Conservation (phyloP, 108 stramenopile genomes). For the Asterionellopsis glacialis region DNA sequence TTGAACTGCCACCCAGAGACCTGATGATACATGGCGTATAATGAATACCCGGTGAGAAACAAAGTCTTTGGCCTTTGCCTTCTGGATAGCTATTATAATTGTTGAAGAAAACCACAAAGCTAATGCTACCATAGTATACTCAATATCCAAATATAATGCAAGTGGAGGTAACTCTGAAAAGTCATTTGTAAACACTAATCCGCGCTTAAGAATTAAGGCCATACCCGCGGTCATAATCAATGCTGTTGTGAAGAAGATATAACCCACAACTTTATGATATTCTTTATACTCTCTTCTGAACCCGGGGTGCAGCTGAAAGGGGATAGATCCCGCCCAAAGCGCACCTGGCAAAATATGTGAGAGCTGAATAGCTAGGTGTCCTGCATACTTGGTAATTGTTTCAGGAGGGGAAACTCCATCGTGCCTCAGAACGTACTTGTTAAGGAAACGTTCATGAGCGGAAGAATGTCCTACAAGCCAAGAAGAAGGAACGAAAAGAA, state of each 20-base stretch:
- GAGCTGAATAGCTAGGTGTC: constrained; percentile 16
- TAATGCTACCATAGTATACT: background rate
- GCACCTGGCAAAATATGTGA: constrained; percentile 16
- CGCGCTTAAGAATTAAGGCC: constrained; percentile 5
- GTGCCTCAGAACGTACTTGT: background rate
- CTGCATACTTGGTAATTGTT: constrained; percentile 12
- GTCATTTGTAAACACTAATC: constrained; percentile 6
- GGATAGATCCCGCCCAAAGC: constrained; percentile 14
- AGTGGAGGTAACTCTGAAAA: constrained; percentile 1
- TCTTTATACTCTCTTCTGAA: constrained; percentile 9
- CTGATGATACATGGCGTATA: constrained; percentile 9
- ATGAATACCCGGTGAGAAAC: constrained; percentile 6
- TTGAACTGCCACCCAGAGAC: constrained; percentile 17
- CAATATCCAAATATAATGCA: background rate
- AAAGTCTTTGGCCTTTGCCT: constrained; percentile 8
- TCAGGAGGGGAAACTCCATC: background rate
- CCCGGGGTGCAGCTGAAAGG: constrained; percentile 19
- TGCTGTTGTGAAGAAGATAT: constrained; percentile 11
- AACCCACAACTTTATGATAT: constrained; percentile 9
- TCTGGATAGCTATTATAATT: background rate
- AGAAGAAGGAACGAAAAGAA: constrained; percentile 11
- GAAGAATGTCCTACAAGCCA: constrained; percentile 8
- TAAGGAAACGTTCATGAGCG: background rate
- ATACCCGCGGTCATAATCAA: constrained; percentile 10
- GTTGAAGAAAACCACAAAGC: constrained; percentile 4